Base-by-base conservation (phyloP, 2,329 filamentous ascomycete genomes). In the Sporothrix luriei region DNA sequence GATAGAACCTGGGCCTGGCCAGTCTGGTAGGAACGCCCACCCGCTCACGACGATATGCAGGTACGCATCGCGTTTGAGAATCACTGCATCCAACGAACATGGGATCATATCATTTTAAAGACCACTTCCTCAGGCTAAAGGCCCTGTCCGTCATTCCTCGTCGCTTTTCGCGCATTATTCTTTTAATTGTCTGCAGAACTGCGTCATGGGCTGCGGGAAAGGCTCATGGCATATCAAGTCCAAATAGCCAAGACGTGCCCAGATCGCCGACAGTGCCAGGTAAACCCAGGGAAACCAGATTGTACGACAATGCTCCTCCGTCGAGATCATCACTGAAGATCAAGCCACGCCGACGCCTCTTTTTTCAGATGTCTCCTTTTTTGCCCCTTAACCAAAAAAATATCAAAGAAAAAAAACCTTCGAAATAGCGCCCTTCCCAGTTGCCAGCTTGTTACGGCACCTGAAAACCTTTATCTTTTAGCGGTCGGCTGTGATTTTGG, bases 41-140 rank as follows among this genome's bases (percentile, higher is more conserved):
- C 55, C 38, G n/a, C 43, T 61, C 38, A 46, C 57, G 57, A 64
- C 49, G 61, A 64, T 49, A 49, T 29, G 61, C 61, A 49, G 61
- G 49, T 64, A 49, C 61, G 43, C 29, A 33, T n/a, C 49, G 49
- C 57, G 38, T 10, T 14, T 2, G 29, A 24, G 6, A 11, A 24
- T 40, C 29, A 10, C 16, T 21, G 38, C 10, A 24, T 9, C 33
- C 26, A 16, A 33, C 52, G 24, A 55, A 4, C 16, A 48, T 19
- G 5, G 14, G 13, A 33, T 16, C 19, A 5, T 16, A 16, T 48
- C 43, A 19, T 19, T 19, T 16, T 48, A 2, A 19, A 48, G 43
- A 1, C 14, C 43, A 6, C 13, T 48, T 16, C 5, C 43, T 6
- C 4, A 6, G 43, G 43, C 13, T 16, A 21, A 26, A 9, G 21